Conservation (phyloP, 768 basidiomycete genomes). For the Russula ochroleuca region DNA sequence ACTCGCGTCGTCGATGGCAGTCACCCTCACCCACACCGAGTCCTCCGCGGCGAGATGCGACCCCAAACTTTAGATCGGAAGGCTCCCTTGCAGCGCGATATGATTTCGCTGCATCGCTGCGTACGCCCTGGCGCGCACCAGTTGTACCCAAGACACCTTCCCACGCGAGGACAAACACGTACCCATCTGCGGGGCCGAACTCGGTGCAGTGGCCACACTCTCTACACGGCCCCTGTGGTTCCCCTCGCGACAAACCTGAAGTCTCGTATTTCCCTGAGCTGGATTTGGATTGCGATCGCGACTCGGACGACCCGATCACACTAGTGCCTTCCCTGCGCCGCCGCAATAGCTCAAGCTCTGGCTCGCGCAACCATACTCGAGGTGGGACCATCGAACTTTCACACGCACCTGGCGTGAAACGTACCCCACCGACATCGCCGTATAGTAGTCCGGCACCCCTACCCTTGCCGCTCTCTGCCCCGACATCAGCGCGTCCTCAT, state of each 20-base stretch:
- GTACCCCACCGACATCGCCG: conserved; percentile 24
- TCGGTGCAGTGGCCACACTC: conserved; percentile 41
- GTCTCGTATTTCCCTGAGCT: conserved; percentile 9
- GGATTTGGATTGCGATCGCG: conserved; percentile 22
- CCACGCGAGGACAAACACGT: conserved; percentile 45
- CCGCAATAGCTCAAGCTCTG: conserved; percentile 10
- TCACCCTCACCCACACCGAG: conserved; percentile 25
- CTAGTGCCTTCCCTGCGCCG: conserved; percentile 18
- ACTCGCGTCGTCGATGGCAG: conserved; percentile 25
- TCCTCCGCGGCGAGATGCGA: conserved; percentile 17
- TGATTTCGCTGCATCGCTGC: conserved; percentile 51
- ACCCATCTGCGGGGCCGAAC: conserved; percentile 40
- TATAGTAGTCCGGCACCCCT: conserved; percentile 11
- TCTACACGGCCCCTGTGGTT: conserved; percentile 1
- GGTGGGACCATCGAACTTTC: conserved; percentile 15
- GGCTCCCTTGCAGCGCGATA: conserved; percentile 51
- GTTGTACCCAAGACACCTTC: conserved; percentile 28
- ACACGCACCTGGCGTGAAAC: conserved; percentile 13
- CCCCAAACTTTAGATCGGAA: conserved; percentile 33
- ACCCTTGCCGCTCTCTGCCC: neutral
- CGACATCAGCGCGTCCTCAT: conserved; percentile 11
- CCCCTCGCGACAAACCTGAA: conserved; percentile 9
- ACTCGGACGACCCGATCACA: conserved; percentile 22
- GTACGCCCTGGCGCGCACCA: conserved; percentile 43
- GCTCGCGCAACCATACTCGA: conserved; percentile 22